Base-by-base conservation (phyloP, 805 yeast species). In the Candida broadrunensis region DNA sequence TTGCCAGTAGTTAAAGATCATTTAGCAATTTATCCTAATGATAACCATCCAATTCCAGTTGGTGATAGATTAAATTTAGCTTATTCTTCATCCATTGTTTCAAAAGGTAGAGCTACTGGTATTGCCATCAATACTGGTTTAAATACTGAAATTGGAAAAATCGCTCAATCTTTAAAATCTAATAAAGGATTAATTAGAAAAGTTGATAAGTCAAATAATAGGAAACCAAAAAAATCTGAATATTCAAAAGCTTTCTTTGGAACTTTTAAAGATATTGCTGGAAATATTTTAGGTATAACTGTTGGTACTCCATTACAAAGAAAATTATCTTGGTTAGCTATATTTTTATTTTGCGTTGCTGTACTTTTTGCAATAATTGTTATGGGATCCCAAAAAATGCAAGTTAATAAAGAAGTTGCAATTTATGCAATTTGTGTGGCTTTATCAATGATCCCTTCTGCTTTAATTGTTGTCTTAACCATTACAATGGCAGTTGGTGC, bases 271-370 rank as follows among this genome's bases (percentile, higher is more conserved):
- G 74, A 77, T 35, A 58, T 73, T 32, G 56, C 70, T 43, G 64
- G 70, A 45, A 70, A 74, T 40, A 58, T 72, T 30, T 70, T 75
- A 39, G 77, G 80, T 40, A 60, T 70, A 17, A 67, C 63, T 17
- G 75, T 72, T 14, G 70, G 70, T 53, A 76, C 79, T 48, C 73
- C 59, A 45, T 70, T 60, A 55, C 77, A 60, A 58, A 50, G 78
- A 66, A 47, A 67, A 53, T 43, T 78, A 59, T 54, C 74, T 47
- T 52, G 77, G 78, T 45, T 65, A 54, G 80, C 79, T 4, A 76
- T 76, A 26, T 64, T 73, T 39, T 67, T 74, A 42, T 75, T 75
- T 47, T 71, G 74, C 58, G 70, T 75, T 4, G 70, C 70, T 2
- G 69, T 65, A 6, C 23, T 65, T 15, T 63, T 65, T 53, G 70